Evolutionary conservation across 2,329 filamentous ascomycete species (phyloP), one percentile per base, ranked within the genome.

Genomic region (Fusarium euwallaceae): DNA sequence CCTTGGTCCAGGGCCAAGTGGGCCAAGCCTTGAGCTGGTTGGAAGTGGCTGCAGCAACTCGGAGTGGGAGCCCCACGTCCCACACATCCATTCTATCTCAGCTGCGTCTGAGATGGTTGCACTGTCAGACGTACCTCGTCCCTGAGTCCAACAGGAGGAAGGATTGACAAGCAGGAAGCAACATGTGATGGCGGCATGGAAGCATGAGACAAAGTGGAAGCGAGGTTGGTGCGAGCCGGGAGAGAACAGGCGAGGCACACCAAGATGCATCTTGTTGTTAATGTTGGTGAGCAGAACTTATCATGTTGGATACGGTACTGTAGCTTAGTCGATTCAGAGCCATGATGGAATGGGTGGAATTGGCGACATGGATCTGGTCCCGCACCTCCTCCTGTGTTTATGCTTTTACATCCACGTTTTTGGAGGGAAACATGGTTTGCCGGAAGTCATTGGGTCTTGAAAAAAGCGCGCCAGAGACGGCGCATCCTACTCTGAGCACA

Each of bases 1-100:
- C 66, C 67, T 63, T 67, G 67, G 39, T 65, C 59, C 66, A 24
- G 65, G 45, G 59, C 66, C 55, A 74, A 72, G 72, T 78, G 73
- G 72, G 66, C 39, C 66, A 59, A 32, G 24, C 51, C 61, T 67
- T 69, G 66, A 70, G 69, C 56, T 72, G 70, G 63, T 64, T 78
- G 67, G 74, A 71, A 75, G 66, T 71, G 70, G 70, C 74, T 78
- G 70, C 74, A 76, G 74, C 72, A 71, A 72, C 75, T 78, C 60
- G 63, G 53, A 67, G 55, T 61, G 39, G 32, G 51, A 63, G 62
- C 51, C 60, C 69, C 62, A 67, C 45, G 73, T 68, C 61, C 68
- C 62, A 75, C 71, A 72, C 76, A 68, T 55, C 73, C 64, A 61
- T 70, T 64, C 73, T 70, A 73, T 73, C 70, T 27, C 64, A 66